Conservation (phyloP, 306 rosid species). For the Geum urbanum region DNA sequence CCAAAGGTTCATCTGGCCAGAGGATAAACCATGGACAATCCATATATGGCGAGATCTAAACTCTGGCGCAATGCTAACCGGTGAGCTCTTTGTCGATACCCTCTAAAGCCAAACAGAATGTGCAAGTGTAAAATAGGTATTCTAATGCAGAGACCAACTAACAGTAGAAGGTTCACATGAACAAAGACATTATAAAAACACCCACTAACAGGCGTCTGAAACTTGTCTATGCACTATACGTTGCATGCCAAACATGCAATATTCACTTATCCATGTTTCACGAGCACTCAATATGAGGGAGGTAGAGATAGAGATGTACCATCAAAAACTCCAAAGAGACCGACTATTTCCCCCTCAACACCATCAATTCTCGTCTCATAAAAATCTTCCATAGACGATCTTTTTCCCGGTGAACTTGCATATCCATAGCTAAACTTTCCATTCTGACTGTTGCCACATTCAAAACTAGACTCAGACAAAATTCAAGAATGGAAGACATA, state of each 20-base stretch:
- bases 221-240: neutral
- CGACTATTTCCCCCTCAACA: constrained; percentile 82
- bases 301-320: constrained; percentile 44
- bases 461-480: constrained; percentile 24
- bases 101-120: neutral
- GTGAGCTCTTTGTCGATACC: neutral
- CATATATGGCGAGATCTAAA: neutral
- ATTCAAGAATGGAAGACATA: constrained; percentile 11
- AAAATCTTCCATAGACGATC: constrained; percentile 96
- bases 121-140: neutral
- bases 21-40: constrained; percentile 3
- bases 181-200: constrained; percentile 1
- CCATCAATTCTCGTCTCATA: constrained; percentile 95
- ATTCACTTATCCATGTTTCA: constrained; percentile 4
- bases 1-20: constrained; percentile 1
- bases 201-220: neutral
- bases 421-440: constrained; percentile 94
- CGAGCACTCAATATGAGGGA: neutral
- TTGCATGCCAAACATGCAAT: neutral
- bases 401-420: constrained; percentile 88
- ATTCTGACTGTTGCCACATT: constrained; percentile 58
- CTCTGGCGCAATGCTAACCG: neutral
- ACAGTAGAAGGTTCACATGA: neutral
- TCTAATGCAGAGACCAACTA: neutral
- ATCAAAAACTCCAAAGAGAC: constrained; percentile 95